Base-by-base conservation (phyloP, 192 early-diverging fungal species). In the Coemansia sp. region DNA sequence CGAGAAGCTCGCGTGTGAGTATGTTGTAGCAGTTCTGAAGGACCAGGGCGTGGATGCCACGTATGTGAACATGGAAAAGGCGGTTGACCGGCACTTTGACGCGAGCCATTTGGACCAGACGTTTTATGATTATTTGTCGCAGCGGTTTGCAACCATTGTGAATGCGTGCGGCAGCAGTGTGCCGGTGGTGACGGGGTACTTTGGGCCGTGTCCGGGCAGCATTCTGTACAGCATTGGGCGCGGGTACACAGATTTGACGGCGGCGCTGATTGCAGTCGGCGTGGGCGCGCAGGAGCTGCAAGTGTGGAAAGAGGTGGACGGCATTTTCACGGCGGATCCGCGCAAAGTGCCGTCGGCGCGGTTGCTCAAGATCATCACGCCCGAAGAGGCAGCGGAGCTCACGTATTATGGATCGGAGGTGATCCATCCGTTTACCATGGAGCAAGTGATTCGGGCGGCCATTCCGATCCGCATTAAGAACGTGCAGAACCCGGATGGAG, bases 391-490 rank as follows among this genome's bases (percentile, higher is more conserved):
- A 5, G 88, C 97, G 16, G 97, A 99, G 77, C 83, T 99, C 66
- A 99, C 97, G 6, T 99, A 96, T 80, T 99, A 99, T 70, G 95
- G 90, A 17, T 88, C 87, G 0, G 89, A 92, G 60, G 96, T 97
- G 47, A 99, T 99, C 68, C 97, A 99, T 67, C 97, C 97, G 9
- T 97, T 97, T 83, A 99, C 97, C 4, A 99, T 99, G 97, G 94
- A 99, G 67, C 97, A 99, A 69, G 94, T 97, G 38, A 99, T 99
- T 69, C 90, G 95, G 38, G 92, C 93, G 16, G 82, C 86, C 45
- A 98, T 99, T 69, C 97, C 97, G 5, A 98, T 99, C 75, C 92
- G 97, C 68, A 99, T 99, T 80, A 99, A 98, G 68, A 99, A 99
- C 71, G 93, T 96, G 21, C 93, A 95, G 72, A 94, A 95, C 54